Evolutionary conservation across 2,329 filamentous ascomycete genomes (phyloP).

Genomic region (Gnomoniopsis smithogilvyi): DNA sequence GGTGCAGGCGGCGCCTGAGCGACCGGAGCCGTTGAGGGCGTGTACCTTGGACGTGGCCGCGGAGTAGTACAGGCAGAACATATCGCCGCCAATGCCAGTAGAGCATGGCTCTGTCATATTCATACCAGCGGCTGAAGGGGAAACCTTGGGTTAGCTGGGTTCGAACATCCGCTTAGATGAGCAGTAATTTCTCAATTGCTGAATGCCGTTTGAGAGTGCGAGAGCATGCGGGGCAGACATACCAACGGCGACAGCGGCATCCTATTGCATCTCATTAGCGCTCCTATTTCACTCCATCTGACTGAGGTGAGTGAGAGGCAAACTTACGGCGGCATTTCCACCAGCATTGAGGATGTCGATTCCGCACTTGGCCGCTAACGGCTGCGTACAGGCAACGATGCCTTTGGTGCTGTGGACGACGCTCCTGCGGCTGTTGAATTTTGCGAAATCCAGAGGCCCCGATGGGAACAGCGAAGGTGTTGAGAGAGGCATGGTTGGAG

Average conservation of each 20-base stretch:
- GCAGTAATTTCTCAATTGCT: not conserved
- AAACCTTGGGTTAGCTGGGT: not conserved
- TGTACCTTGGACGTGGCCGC: constrained; percentile 77
- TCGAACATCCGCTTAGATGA: not conserved
- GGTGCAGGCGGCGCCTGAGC: constrained; percentile 66
- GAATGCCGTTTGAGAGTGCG: not conserved
- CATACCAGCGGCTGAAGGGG: constrained; percentile 69
- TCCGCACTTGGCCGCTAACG: constrained; percentile 83
- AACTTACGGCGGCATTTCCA: constrained; percentile 85
- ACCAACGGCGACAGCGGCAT: constrained; percentile 94
- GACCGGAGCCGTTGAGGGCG: constrained; percentile 90
- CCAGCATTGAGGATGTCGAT: constrained; percentile 80
- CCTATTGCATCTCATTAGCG: constrained; percentile 45
- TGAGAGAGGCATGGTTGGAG: constrained; percentile 42
- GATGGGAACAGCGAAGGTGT: constrained; percentile 45
- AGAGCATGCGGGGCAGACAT: constrained; percentile 28
- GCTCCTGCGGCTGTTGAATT: constrained; percentile 78
- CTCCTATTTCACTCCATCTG: not conserved
- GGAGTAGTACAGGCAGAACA: constrained; percentile 94
- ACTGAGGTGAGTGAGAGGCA: not conserved
- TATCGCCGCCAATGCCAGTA: constrained; percentile 94
- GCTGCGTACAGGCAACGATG: constrained; percentile 87
- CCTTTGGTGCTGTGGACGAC: constrained; percentile 92
- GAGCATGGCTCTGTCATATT: constrained; percentile 92
- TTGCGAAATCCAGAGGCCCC: constrained; percentile 49